A percentile compares a stretch with the other conserved stretches of the same genome.
phyloP scores from a whole-genome alignment of 164 flowering plant species.

The Macadamia integrifolia region DNA sequence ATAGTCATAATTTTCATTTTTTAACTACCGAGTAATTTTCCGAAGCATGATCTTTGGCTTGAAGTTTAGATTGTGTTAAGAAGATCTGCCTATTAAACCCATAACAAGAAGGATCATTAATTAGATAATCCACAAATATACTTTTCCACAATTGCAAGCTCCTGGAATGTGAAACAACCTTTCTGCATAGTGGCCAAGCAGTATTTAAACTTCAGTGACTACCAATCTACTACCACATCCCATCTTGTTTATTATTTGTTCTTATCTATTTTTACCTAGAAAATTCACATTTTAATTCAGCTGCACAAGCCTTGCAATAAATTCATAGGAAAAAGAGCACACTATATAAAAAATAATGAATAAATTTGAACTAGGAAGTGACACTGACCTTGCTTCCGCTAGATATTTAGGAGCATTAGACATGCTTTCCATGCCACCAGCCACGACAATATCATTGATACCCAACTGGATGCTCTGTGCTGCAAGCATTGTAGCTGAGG shows the following conservation, averaged over 20 bases:
- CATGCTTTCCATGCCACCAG: constrained; percentile 98
- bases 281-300: not conserved
- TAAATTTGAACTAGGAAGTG: not conserved
- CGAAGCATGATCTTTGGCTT: no score
- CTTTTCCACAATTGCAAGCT: not conserved
- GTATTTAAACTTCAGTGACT: not conserved
- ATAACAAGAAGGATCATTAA: not conserved
- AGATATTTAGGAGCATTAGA: constrained; percentile 87
- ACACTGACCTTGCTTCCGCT: constrained; percentile 60
- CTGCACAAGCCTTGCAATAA: no score
- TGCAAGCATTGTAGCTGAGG: constrained; percentile 79
- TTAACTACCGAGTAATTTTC: no score
- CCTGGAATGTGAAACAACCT: not conserved
- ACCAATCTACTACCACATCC: not conserved
- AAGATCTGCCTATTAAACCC: not conserved
- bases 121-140: not conserved
- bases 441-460: constrained; percentile 70
- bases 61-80: not conserved
- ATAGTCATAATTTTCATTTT: no score
- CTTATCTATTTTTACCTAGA: not conserved
- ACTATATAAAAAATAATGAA: not conserved
- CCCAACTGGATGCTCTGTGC: constrained; percentile 86
- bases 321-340: not conserved
- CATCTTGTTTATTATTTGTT: not conserved
- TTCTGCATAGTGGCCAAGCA: not conserved